Base-by-base conservation (phyloP, 192 early-diverging fungal species). In the Kappamyces sp. region DNA sequence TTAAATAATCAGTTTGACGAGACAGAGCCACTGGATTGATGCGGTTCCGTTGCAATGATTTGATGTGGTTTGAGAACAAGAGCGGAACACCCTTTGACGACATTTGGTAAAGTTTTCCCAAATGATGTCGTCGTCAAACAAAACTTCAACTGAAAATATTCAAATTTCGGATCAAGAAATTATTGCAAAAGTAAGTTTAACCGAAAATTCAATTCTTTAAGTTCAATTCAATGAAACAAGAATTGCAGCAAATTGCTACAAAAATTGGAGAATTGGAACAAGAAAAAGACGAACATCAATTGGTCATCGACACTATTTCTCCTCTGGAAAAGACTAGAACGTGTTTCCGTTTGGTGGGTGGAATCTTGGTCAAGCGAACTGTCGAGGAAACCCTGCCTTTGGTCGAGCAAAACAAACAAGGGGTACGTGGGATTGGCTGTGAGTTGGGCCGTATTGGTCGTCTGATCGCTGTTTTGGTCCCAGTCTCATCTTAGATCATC, bases 221-320 rank as follows among this genome's bases (percentile, higher is more conserved):
- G 76, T 72, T 81, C 59, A 87, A 88, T 67, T 71, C 81, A 66
- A 77, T 78, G 76, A 88, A 86, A 83, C 77, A 80, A 39, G 89
- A 97, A 61, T 78, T 97, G 52, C 84, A 88, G 58, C 73, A 74
- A 22, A 73, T 97, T 33, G 90, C 92, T 30, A 78, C 82, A 63
- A 97, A 97, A 77, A 79, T 94, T 57, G 92, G 91, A 15, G 94
- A 97, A 67, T 76, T 98, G 30, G 95, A 98, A 69, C 78, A 83
- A 45, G 91, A 98, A 66, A 74, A 85, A 22, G 93, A 93, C 63
- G 95, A 98, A 70, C 93, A 98, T 68, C 88, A 86, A 46, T 78
- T 89, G 39, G 89, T 98, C n/a, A 85, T 98, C 58, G 91, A 98
- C 45, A 93, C 92, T n/a, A 85, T 98, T 55, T 66, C 74, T 12